phyloP scores from a whole-genome alignment of 495 filamentous ascomycete genomes.

The Aspergillus bridgeri region DNA sequence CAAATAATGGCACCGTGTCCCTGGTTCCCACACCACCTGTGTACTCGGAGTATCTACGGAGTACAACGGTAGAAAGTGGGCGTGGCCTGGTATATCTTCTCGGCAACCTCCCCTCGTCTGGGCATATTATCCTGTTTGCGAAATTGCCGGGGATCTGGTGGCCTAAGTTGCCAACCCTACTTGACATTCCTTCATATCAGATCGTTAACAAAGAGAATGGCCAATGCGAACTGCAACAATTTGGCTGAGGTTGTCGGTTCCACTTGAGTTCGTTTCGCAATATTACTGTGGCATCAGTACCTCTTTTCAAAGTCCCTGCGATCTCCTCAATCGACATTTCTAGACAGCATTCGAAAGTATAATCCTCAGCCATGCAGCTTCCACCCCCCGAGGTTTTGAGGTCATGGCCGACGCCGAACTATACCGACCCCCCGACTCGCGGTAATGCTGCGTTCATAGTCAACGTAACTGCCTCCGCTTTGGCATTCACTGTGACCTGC shows the following conservation, averaged over 20 bases:
- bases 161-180: neutral
- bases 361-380: conserved; percentile 29
- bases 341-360: neutral
- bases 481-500: conserved; percentile 40
- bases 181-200: neutral
- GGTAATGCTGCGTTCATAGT: conserved; percentile 43
- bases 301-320: neutral
- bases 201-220: conserved; percentile 6
- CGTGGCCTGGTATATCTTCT: conserved; percentile 7
- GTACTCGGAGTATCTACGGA: no score
- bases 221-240: conserved; percentile 4
- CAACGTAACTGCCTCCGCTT: conserved; percentile 33
- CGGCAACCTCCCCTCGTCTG: conserved; percentile 6
- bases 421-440: conserved; percentile 48
- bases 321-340: neutral
- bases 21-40: conserved; percentile 3
- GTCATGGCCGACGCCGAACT: conserved; percentile 56
- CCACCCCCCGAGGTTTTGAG: conserved; percentile 43
- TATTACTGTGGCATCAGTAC: neutral
- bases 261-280: conserved; percentile 5
- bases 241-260: conserved; percentile 8
- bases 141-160: neutral
- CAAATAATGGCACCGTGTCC: conserved; percentile 4
- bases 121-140: neutral
- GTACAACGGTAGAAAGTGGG: conserved; percentile 3